Percentiles rank a stretch among this genome's conserved stretches.
Conservation (phyloP, 345 rosid species). For the Lepidium didymum region DNA sequence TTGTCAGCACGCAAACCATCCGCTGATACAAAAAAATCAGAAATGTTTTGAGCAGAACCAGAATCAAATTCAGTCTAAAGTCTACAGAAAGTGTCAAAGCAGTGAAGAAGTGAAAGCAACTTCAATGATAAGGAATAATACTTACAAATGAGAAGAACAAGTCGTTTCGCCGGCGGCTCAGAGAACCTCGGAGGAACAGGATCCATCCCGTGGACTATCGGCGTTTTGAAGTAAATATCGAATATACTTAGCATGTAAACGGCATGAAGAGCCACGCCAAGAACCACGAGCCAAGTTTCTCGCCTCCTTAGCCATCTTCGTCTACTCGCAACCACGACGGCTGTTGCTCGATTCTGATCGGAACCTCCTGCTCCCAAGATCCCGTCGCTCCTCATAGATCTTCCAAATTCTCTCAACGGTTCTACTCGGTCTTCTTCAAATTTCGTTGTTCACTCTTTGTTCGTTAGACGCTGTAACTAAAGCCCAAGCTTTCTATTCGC, state of each 20-base stretch:
- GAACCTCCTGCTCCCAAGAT: constrained; percentile 56
- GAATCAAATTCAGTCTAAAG: not conserved
- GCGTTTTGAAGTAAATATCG: constrained; percentile 96
- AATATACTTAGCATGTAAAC: constrained; percentile 93
- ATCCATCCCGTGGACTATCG: constrained; percentile 96
- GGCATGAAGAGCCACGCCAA: constrained; percentile 79
- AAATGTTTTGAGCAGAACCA: not conserved
- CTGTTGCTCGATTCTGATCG: constrained; percentile 20
- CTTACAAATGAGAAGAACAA: constrained; percentile 75
- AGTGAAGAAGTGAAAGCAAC: not conserved
- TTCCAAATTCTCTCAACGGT: not conserved
- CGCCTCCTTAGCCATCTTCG: constrained; percentile 54
- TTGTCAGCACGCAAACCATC: constrained; percentile 98
- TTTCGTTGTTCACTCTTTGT: not conserved
- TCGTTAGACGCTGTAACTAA: not conserved
- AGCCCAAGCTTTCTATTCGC: not conserved
- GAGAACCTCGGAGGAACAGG: constrained; percentile 65
- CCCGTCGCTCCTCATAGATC: constrained; percentile 55
- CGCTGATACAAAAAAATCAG: constrained; percentile 37
- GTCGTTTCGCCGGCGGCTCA: constrained; percentile 78
- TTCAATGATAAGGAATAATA: not conserved
- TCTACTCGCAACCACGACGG: constrained; percentile 16
- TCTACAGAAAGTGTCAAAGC: not conserved
- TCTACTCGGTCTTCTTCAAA: not conserved
- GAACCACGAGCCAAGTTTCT: constrained; percentile 71